Evolutionary conservation across 1,284 basidiomycete genomes (phyloP).

Genomic region (Fomitiporia mediterranea): DNA sequence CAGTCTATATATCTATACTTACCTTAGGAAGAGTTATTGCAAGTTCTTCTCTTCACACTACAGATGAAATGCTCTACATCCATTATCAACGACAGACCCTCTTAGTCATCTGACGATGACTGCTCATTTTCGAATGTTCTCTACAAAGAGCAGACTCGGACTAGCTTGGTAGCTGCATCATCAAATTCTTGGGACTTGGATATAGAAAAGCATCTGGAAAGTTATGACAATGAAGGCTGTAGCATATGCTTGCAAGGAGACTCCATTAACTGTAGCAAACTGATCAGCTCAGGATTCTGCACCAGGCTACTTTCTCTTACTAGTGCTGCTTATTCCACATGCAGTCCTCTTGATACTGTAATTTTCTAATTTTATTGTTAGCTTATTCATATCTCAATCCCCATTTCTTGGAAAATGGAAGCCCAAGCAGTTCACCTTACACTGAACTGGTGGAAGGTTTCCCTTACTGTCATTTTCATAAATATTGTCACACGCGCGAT

Average conservation of each 20-base stretch:
- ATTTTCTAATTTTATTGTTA: constrained; percentile 52
- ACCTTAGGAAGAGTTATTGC: constrained; percentile 22
- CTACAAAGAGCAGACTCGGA: constrained; percentile 57
- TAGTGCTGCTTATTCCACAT: constrained; percentile 63
- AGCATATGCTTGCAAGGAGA: constrained; percentile 54
- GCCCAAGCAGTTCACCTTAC: constrained; percentile 34
- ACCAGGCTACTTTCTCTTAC: constrained; percentile 62
- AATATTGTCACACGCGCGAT: too few relatives aligned
- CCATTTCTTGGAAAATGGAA: constrained; percentile 23
- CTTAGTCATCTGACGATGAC: constrained; percentile 69
- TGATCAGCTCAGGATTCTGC: not conserved
- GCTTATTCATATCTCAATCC: constrained; percentile 42
- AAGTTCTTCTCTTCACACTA: constrained; percentile 25
- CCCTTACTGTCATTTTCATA: too few relatives aligned
- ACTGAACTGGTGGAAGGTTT: constrained; percentile 47
- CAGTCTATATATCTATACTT: constrained; percentile 23
- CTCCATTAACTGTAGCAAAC: too few relatives aligned
- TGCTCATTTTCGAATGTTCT: constrained; percentile 68
- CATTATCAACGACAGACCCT: constrained; percentile 52
- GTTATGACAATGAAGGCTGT: constrained; percentile 63
- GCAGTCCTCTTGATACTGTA: constrained; percentile 45
- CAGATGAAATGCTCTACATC: constrained; percentile 25
- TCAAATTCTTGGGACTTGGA: constrained; percentile 63
- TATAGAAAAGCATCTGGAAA: constrained; percentile 68
- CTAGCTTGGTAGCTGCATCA: constrained; percentile 78